Conservation (phyloP, 345 rosid species). For the Capsella bursapastoris region DNA sequence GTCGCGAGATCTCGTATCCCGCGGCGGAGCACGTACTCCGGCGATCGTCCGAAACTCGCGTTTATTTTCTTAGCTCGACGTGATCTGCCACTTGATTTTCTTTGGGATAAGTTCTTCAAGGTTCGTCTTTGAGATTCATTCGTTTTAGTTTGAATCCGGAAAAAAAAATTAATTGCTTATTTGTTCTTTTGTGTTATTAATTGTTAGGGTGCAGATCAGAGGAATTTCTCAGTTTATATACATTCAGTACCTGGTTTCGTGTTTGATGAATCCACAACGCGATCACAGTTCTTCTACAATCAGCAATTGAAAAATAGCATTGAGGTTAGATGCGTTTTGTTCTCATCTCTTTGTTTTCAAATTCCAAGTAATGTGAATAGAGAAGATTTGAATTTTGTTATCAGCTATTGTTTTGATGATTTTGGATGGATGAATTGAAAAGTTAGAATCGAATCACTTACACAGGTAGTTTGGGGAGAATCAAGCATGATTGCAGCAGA, state of each 20-base stretch:
- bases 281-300: constrained; percentile 72
- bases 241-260: constrained; percentile 84
- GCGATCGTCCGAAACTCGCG: constrained; percentile 66
- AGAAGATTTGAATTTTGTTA: too few species aligned
- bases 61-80: constrained; percentile 65
- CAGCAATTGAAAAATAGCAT: constrained; percentile 76
- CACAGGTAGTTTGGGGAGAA: constrained; percentile 93
- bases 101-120: constrained; percentile 79
- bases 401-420: not conserved
- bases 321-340: constrained; percentile 49
- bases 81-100: constrained; percentile 69
- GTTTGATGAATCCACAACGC: constrained; percentile 69
- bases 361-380: not conserved
- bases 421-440: constrained; percentile 16
- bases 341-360: not conserved
- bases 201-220: constrained; percentile 62
- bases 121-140: constrained; percentile 45
- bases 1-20: constrained; percentile 50
- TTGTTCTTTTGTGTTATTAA: not conserved
- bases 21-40: constrained; percentile 34
- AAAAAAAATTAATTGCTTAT: not conserved
- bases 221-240: constrained; percentile 65
- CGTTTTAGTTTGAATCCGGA: not conserved
- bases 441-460: not conserved
- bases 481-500: constrained; percentile 91